Base-by-base conservation (phyloP, 768 basidiomycete species). In the Suillus variegatus region DNA sequence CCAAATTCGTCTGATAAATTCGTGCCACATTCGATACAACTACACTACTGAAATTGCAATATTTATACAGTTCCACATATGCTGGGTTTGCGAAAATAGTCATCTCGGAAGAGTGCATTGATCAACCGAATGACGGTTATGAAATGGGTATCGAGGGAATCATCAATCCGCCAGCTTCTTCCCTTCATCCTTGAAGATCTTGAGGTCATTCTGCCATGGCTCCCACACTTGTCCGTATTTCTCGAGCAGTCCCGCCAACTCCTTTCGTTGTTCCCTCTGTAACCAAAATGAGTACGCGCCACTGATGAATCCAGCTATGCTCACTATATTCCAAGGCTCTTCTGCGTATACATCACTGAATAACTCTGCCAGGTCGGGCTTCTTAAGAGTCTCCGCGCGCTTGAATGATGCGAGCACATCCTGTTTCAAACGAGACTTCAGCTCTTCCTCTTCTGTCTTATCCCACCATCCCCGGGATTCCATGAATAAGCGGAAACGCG, bases 341-440 rank as follows among this genome's bases (percentile, higher is more conserved):
- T 93, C 87, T 4, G 92, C 93, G 74, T 95, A 97, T 10, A 97
- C 88, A 68, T 97, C 94, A 9, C 85, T 89, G 76, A 96, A 96
- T 71, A 96, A 78, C 75, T 94, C 87, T 25, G 86, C 83, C n/a
- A 98, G 77, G 73, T 90, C 86, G 56, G 85, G 81, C 43, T 89
- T 85, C 70, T 86, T 87, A 64, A 91, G 74, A 49, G 79, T 79
- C 75, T 97, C 95, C 0, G 92, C 92, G 38, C 83, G 83, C 75
- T 85, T 89, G 77, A 97, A 95, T 2, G 93, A 86, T 60, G 81
- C 78, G 82, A 97, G 82, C 51, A 96, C 91, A 60, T 91, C 88
- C 28, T 82, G 82, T 78, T 88, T 93, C 54, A 92, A 81, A 47
- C 82, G 81, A 16, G 83, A 79, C 74, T 91, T 91, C 63, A 93